A percentile compares a stretch with the other conserved stretches of the same genome.
phyloP scores from a whole-genome alignment of 306 rosid genomes.

The Ceratonia siliqua region DNA sequence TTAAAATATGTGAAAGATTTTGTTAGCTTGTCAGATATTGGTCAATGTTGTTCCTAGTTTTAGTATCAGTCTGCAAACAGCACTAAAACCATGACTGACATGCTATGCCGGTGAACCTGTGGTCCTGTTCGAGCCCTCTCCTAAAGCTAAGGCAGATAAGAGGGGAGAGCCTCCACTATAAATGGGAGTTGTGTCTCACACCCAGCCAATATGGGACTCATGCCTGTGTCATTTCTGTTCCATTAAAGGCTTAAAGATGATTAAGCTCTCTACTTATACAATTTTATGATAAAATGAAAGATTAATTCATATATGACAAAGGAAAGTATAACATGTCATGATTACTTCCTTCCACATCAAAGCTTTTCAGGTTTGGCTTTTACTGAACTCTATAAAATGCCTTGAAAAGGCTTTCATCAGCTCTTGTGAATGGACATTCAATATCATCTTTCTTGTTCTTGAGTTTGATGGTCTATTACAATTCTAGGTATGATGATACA shows the following conservation, averaged over 20 bases:
- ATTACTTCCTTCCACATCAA: not conserved
- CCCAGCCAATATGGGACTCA: not conserved
- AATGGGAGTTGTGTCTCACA: not conserved
- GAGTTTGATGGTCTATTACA: constrained; percentile 26
- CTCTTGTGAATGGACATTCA: constrained; percentile 9
- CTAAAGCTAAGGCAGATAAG: not conserved
- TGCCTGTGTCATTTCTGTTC: not conserved
- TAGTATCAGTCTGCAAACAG: not conserved
- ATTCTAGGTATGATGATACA: constrained; percentile 86
- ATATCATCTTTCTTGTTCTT: not conserved
- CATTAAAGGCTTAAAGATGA: not conserved
- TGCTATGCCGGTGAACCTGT: not conserved
- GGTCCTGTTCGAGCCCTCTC: not conserved
- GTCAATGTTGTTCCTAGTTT: not conserved
- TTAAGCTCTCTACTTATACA: not conserved
- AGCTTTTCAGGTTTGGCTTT: constrained; percentile 4
- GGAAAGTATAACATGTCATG: not conserved
- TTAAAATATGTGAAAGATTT: not conserved
- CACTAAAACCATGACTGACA: not conserved
- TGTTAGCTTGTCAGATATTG: not conserved
- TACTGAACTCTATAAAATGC: not conserved
- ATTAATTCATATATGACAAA: not conserved
- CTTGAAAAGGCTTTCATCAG: not conserved
- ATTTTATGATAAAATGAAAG: constrained; percentile 10
- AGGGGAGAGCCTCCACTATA: not conserved